Conservation (phyloP, 768 basidiomycete genomes). For the Pseudohyphozyma bogoriensis region DNA sequence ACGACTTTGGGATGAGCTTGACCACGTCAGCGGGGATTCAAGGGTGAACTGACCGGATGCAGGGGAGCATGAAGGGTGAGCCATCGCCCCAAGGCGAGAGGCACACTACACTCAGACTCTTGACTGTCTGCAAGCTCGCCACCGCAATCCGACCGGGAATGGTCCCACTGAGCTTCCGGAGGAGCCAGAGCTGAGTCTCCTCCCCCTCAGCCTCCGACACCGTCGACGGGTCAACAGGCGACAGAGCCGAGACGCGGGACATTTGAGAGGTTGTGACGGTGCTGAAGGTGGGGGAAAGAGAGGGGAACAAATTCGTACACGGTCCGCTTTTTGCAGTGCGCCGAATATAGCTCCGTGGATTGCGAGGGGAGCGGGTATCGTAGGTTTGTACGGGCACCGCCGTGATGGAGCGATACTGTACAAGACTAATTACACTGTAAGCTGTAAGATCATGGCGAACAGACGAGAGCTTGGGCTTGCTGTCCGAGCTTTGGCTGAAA, state of each 20-base stretch:
- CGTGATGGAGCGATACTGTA: too few relatives aligned
- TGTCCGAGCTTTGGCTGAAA: too few relatives aligned
- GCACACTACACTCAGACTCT: conserved; percentile 52
- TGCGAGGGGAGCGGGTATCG: too few relatives aligned
- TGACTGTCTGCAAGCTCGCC: conserved; percentile 55
- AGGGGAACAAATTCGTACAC: too few relatives aligned
- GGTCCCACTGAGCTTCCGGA: neutral
- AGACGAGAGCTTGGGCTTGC: too few relatives aligned
- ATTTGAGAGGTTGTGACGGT: too few relatives aligned
- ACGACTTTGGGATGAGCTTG: neutral
- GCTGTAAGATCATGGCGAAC: too few relatives aligned
- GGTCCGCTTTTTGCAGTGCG: too few relatives aligned
- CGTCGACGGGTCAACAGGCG: neutral
- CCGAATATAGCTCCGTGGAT: too few relatives aligned
- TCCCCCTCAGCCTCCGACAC: neutral
- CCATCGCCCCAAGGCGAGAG: conserved; percentile 62
- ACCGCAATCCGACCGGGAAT: conserved; percentile 48
- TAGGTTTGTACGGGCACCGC: too few relatives aligned
- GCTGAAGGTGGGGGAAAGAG: too few relatives aligned
- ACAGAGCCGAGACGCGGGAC: neutral
- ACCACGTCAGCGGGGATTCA: neutral
- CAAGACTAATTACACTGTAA: too few relatives aligned
- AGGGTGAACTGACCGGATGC: conserved; percentile 41
- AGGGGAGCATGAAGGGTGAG: conserved; percentile 53
- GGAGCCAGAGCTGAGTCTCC: neutral